Percentiles rank a stretch among this genome's conserved stretches.
Conservation (phyloP, 2,329 filamentous ascomycete genomes). For the Byssochlamys sp. region DNA sequence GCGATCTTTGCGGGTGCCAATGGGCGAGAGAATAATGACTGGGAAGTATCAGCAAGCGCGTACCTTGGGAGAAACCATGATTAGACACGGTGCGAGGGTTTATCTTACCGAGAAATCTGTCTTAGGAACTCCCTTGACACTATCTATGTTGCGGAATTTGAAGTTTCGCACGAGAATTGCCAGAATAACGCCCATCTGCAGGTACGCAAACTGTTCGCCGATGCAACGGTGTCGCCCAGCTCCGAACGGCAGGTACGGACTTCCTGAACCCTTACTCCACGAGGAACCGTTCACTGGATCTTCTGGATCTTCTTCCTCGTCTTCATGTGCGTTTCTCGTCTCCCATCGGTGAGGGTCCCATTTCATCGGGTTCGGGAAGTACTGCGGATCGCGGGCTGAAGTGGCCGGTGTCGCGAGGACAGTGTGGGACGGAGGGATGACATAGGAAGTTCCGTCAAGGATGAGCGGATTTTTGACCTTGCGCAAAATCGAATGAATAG, state of each 20-base stretch:
- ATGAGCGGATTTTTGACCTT: slow-evolving; percentile 82
- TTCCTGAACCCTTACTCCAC: slow-evolving; percentile 79
- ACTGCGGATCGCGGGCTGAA: slow-evolving; percentile 62
- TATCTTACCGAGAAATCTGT: background rate
- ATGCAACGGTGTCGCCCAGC: slow-evolving; percentile 90
- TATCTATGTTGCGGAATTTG: slow-evolving; percentile 67
- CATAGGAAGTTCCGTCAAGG: slow-evolving; percentile 70
- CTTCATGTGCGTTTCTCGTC: slow-evolving; percentile 36
- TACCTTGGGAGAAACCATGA: background rate
- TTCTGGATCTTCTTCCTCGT: slow-evolving; percentile 41
- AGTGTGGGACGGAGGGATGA: slow-evolving; percentile 69
- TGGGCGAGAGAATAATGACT: slow-evolving; percentile 6
- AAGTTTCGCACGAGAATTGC: slow-evolving; percentile 67
- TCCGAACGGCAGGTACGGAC: slow-evolving; percentile 87
- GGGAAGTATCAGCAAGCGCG: background rate
- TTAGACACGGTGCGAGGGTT: background rate
- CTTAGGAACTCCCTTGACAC: slow-evolving; percentile 20
- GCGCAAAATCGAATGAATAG: slow-evolving; percentile 90
- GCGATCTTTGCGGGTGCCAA: background rate
- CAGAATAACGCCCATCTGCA: slow-evolving; percentile 79
- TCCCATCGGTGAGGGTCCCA: slow-evolving; percentile 95
- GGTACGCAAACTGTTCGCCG: slow-evolving; percentile 90
- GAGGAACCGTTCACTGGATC: slow-evolving; percentile 30
- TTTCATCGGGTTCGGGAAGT: slow-evolving; percentile 69
- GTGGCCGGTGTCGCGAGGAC: slow-evolving; percentile 72